These are phyloP conservation scores for Scleromitrula shiraiana DNA, from an alignment of 2,329 filamentous ascomycete genomes.

Conservation along the genomic window DNA sequence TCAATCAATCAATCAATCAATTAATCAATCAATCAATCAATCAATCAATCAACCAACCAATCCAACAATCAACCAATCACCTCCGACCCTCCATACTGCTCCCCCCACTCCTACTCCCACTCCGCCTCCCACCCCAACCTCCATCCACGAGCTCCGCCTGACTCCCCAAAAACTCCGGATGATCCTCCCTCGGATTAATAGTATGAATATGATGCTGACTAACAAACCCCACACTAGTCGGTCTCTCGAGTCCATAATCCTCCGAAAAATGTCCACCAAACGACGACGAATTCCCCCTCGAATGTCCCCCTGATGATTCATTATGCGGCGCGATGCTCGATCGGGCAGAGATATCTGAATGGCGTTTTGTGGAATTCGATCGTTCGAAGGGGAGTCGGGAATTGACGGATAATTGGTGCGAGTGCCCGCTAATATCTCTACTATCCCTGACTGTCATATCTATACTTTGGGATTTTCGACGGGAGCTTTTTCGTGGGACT, in stretches of 20 bases:
- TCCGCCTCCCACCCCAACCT: slow-evolving; percentile 6
- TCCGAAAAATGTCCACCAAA: slow-evolving; percentile 26
- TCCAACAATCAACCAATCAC: no score
- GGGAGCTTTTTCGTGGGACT: slow-evolving; percentile 68
- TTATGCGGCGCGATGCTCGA: slow-evolving; percentile 43
- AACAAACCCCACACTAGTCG: slow-evolving; percentile 49
- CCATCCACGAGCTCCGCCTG: slow-evolving; percentile 49
- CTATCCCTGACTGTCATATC: slow-evolving; percentile 15
- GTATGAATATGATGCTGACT: slow-evolving; percentile 49
- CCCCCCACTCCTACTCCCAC: slow-evolving; percentile 11
- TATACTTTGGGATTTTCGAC: slow-evolving; percentile 36
- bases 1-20: no score
- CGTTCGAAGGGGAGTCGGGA: slow-evolving; percentile 48
- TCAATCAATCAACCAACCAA: no score
- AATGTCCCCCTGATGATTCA: slow-evolving; percentile 34
- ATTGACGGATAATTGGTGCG: slow-evolving; percentile 20
- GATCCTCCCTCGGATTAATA: slow-evolving; percentile 40
- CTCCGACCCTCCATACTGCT: not conserved
- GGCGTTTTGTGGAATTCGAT: slow-evolving; percentile 43
- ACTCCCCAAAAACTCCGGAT: slow-evolving; percentile 42
- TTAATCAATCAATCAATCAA: no score
- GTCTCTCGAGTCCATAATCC: slow-evolving; percentile 37
- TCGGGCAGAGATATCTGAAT: slow-evolving; percentile 42
- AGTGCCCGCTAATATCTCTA: slow-evolving; percentile 14
- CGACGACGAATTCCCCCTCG: slow-evolving; percentile 19